Conservation (phyloP, 2,329 filamentous ascomycete genomes). For the Paracorniculantispora psalliotae region DNA sequence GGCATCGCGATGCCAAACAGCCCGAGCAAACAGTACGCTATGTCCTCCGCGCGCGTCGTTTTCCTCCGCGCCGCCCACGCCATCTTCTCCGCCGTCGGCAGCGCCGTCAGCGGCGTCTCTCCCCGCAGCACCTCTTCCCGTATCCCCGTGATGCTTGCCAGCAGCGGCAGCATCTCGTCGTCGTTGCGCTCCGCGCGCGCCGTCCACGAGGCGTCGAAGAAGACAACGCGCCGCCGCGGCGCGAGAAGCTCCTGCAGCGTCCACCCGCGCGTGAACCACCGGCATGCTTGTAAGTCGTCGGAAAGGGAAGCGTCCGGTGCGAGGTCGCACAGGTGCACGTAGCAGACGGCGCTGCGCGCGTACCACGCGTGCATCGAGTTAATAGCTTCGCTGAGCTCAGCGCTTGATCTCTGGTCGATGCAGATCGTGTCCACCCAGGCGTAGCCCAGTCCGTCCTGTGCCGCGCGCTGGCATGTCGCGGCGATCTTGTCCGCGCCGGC, state of each 20-base stretch:
- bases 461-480: background rate
- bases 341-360: slow-evolving; percentile 19
- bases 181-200: background rate
- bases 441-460: slow-evolving; percentile 17
- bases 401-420: slow-evolving; percentile 23
- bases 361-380: slow-evolving; percentile 24
- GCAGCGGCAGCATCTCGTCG: background rate
- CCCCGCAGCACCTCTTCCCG: background rate
- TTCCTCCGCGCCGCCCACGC: slow-evolving; percentile 17
- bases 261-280: slow-evolving; percentile 24
- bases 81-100: slow-evolving; percentile 5
- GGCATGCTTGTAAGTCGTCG: slow-evolving; percentile 13
- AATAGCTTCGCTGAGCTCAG: slow-evolving; percentile 23
- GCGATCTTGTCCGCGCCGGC: background rate
- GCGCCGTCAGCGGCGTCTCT: background rate
- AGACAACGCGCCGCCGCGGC: slow-evolving; percentile 23
- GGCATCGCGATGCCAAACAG: slow-evolving; percentile 25
- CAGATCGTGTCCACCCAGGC: slow-evolving; percentile 27
- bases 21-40: slow-evolving; percentile 23
- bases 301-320: background rate
- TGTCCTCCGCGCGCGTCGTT: slow-evolving; percentile 21
- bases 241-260: slow-evolving; percentile 25
- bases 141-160: background rate
- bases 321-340: slow-evolving; percentile 19
- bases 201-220: slow-evolving; percentile 20